Conservation (phyloP, 345 rosid genomes). For the Streptanthus diversifolius region DNA sequence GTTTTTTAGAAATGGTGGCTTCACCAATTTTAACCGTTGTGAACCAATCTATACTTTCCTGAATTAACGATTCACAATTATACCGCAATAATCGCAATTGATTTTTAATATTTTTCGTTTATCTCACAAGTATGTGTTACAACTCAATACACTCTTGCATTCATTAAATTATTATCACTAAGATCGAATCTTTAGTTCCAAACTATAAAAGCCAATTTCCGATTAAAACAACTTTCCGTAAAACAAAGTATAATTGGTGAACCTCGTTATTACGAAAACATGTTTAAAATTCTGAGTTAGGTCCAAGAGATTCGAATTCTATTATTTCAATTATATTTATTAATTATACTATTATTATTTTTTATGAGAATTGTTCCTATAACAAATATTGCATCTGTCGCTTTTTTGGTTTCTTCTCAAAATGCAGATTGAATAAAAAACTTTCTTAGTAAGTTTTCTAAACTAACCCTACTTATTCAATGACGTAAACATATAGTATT, state of each 20-base stretch:
- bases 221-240: neutral
- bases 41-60: constrained; percentile 19
- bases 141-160: constrained; percentile 28
- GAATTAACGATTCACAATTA: constrained; percentile 14
- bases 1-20: constrained; percentile 21
- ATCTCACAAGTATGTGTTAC: constrained; percentile 27
- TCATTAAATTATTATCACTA: constrained; percentile 7
- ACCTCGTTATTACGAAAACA: neutral
- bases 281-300: constrained; percentile 3
- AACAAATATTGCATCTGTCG: neutral
- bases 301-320: constrained; percentile 24
- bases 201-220: neutral
- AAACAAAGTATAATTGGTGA: neutral
- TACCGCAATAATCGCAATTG: neutral
- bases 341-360: neutral
- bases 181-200: neutral
- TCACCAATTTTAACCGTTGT: constrained; percentile 12
- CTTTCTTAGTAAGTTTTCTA: neutral
- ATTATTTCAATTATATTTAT: neutral
- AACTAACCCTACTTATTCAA: neutral
- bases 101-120: neutral
- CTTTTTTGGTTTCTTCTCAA: neutral
- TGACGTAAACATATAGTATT: neutral
- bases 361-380: constrained; percentile 1
- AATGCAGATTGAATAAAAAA: neutral